phyloP scores from a whole-genome alignment of 352 stramenopile genomes.

The Plasmopara muralis region DNA sequence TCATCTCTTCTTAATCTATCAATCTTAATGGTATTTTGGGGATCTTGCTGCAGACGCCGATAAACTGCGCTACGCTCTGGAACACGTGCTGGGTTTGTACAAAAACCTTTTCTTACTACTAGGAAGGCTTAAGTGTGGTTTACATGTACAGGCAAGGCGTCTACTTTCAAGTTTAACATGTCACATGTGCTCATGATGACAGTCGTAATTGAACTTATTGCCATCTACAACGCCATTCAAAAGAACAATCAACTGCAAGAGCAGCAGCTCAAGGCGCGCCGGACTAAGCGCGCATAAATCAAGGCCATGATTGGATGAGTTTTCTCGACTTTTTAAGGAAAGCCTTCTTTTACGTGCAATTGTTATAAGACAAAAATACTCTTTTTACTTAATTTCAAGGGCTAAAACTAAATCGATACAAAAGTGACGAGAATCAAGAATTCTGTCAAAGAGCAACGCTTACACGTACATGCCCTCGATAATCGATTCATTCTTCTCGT shows the following conservation, averaged over 20 bases:
- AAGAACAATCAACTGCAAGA: conserved; percentile 68
- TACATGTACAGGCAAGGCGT: conserved; percentile 42
- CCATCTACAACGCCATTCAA: conserved; percentile 71
- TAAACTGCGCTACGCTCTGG: conserved; percentile 62
- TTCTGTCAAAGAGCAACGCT: conserved; percentile 1
- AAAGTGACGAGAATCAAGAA: no score
- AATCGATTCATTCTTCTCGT: conserved; percentile 87
- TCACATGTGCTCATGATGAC: conserved; percentile 78
- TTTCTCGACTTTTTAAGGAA: no score
- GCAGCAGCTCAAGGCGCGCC: conserved; percentile 32
- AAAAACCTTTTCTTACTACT: not conserved
- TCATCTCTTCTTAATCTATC: not conserved
- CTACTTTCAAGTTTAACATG: conserved; percentile 74
- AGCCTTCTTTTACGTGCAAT: no score
- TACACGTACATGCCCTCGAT: conserved; percentile 89
- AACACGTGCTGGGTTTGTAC: conserved; percentile 50
- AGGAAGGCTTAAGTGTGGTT: conserved; percentile 5
- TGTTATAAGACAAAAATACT: no score
- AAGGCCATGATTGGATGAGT: not conserved
- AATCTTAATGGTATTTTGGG: not conserved
- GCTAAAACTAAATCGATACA: no score
- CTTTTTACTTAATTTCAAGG: no score
- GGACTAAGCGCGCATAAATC: conserved; percentile 34
- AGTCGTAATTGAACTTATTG: conserved; percentile 67
- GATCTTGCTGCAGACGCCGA: conserved; percentile 36